Evolutionary conservation across 2,329 filamentous ascomycete genomes (phyloP).

Genomic region (Pseudocercospora pini-densiflorae): DNA sequence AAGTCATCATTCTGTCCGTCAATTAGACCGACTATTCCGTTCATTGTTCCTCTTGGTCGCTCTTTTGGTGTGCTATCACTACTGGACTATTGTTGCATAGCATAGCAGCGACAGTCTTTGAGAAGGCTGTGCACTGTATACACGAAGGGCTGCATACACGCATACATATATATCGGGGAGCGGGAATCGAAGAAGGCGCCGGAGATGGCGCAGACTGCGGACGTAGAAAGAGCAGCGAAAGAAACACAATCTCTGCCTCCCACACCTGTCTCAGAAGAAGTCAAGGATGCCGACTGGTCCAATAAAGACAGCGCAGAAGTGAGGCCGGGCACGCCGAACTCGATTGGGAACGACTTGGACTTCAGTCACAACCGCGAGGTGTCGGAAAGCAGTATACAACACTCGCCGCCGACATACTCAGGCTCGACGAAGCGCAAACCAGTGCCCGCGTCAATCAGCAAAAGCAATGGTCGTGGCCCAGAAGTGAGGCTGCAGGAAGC

Average conservation of each 20-base stretch:
- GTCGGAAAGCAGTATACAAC: conserved; percentile 25
- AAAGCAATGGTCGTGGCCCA: conserved; percentile 21
- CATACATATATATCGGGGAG: background rate
- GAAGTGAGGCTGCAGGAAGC: conserved; percentile 39
- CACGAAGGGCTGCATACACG: conserved; percentile 5
- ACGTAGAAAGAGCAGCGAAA: conserved; percentile 8
- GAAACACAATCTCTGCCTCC: conserved; percentile 11
- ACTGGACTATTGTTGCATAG: conserved; percentile 5
- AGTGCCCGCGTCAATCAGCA: conserved; percentile 10
- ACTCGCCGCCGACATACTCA: conserved; percentile 19
- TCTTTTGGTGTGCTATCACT: background rate
- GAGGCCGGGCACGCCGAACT: conserved; percentile 22
- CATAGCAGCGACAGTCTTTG: background rate
- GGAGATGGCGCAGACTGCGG: conserved; percentile 17
- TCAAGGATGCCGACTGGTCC: conserved; percentile 1
- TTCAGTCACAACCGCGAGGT: conserved; percentile 23
- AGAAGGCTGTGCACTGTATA: background rate
- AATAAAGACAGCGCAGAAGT: background rate
- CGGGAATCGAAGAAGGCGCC: background rate
- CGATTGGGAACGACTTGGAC: conserved; percentile 9
- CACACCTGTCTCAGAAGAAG: conserved; percentile 13
- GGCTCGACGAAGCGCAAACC: conserved; percentile 23
- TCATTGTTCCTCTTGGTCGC: background rate
- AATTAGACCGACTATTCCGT: background rate
- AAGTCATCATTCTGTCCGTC: background rate